phyloP scores from a whole-genome alignment of 1,284 basidiomycete species.

The Malassezia dermatis region DNA sequence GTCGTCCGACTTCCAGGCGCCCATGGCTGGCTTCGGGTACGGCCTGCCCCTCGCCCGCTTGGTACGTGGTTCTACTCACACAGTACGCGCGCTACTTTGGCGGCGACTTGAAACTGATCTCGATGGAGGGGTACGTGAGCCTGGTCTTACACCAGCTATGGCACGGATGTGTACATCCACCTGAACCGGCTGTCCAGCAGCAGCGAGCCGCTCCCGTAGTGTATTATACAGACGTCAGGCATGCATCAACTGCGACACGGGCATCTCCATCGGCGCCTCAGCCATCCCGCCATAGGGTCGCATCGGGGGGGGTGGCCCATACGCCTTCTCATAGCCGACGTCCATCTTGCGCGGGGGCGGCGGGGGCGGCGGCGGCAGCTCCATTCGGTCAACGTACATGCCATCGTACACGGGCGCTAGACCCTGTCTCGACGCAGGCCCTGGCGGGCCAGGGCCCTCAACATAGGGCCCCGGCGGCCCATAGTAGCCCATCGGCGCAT shows the following conservation, averaged over 20 bases:
- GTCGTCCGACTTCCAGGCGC: constrained; percentile 88
- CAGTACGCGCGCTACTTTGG: constrained; percentile 87
- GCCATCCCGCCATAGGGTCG: neutral
- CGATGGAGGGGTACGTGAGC: constrained; percentile 88
- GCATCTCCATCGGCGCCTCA: neutral
- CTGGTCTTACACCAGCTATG: constrained; percentile 44
- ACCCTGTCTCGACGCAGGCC: neutral
- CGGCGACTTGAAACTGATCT: constrained; percentile 86
- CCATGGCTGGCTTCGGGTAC: constrained; percentile 85
- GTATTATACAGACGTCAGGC: constrained; percentile 4
- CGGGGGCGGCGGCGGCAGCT: neutral
- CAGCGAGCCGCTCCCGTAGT: constrained; percentile 50
- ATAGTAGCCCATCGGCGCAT: constrained; percentile 2
- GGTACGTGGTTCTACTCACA: constrained; percentile 52
- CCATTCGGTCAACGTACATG: constrained; percentile 5
- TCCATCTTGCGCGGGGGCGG: neutral
- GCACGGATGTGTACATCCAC: constrained; percentile 65
- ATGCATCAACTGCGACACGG: constrained; percentile 3
- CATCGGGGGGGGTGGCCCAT: neutral
- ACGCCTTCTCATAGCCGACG: neutral
- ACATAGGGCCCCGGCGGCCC: neutral
- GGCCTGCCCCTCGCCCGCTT: constrained; percentile 79
- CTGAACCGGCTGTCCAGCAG: constrained; percentile 60
- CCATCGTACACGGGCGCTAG: neutral
- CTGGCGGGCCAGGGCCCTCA: neutral